These are phyloP conservation scores for Monascus purpureus DNA, from an alignment of 495 filamentous ascomycete species.

Conservation along the genomic window DNA sequence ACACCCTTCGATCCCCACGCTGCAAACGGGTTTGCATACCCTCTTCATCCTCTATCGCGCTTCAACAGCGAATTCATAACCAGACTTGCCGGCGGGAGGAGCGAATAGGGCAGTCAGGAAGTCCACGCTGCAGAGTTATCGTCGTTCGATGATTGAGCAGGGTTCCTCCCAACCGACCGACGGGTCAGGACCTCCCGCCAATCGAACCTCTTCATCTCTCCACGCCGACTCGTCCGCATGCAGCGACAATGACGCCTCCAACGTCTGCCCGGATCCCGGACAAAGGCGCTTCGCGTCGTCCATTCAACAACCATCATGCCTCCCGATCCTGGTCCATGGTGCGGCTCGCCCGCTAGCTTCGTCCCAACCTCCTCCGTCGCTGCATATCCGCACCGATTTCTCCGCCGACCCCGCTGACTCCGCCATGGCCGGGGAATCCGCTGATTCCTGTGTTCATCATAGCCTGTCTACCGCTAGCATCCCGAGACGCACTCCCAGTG, in stretches of 20 bases:
- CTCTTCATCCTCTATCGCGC: too few relatives aligned
- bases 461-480: conserved; percentile 31
- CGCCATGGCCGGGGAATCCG: conserved; percentile 17
- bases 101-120: too few relatives aligned
- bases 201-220: conserved; percentile 10
- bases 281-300: conserved; percentile 3
- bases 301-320: neutral
- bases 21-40: too few relatives aligned
- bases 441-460: conserved; percentile 20
- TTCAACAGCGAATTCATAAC: too few relatives aligned
- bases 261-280: conserved; percentile 4
- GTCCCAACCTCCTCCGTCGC: conserved; percentile 16
- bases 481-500: conserved; percentile 34
- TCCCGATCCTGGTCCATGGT: conserved; percentile 1
- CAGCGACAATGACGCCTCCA: conserved; percentile 9
- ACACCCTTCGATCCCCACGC: too few relatives aligned
- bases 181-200: conserved; percentile 10
- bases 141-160: conserved; percentile 14
- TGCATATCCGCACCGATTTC: conserved; percentile 31
- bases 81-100: too few relatives aligned
- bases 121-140: too few relatives aligned
- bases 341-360: conserved; percentile 5
- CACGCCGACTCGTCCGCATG: conserved; percentile 5
- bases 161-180: conserved; percentile 13
- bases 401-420: conserved; percentile 11